Percentiles rank a stretch among this genome's conserved stretches.
phyloP scores from a whole-genome alignment of 148 eudicot genomes.

The Drosera capensis region DNA sequence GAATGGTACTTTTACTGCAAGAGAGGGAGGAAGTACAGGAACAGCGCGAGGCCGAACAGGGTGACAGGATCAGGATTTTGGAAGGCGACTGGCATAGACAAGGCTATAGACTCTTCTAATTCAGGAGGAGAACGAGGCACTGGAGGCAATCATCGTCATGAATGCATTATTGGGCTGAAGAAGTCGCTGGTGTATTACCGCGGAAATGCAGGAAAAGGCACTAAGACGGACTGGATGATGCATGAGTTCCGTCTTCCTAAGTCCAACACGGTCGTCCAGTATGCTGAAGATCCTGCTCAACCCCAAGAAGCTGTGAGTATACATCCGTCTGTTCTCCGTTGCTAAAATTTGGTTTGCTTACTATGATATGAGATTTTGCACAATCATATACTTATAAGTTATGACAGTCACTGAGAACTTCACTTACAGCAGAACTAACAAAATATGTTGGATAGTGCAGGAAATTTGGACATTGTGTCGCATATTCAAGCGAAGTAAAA shows the following conservation, averaged over 20 bases:
- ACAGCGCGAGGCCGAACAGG: conserved; percentile 74
- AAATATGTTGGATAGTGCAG: conserved; percentile 24
- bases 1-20: conserved; percentile 92
- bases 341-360: not conserved
- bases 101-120: conserved; percentile 67
- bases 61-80: conserved; percentile 90
- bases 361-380: not conserved
- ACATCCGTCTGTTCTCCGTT: not conserved
- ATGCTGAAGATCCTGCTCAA: conserved; percentile 10
- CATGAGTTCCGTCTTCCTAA: conserved; percentile 95
- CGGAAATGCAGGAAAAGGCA: conserved; percentile 89
- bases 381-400: not conserved
- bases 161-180: conserved; percentile 87
- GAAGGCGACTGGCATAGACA: conserved; percentile 92
- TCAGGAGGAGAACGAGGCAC: conserved; percentile 2
- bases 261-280: not conserved
- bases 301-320: conserved; percentile 41
- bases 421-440: no score
- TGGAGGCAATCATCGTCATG: conserved; percentile 7
- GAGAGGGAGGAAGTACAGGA: conserved; percentile 79
- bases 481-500: conserved; percentile 50
- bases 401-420: not conserved
- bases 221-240: conserved; percentile 98
- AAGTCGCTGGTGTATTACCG: conserved; percentile 88
- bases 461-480: conserved; percentile 97